Percentiles rank a stretch among this genome's conserved stretches.
These are phyloP conservation scores for Thamnidium elegans DNA, from an alignment of 192 early-diverging fungal genomes.

Conservation along the genomic window DNA sequence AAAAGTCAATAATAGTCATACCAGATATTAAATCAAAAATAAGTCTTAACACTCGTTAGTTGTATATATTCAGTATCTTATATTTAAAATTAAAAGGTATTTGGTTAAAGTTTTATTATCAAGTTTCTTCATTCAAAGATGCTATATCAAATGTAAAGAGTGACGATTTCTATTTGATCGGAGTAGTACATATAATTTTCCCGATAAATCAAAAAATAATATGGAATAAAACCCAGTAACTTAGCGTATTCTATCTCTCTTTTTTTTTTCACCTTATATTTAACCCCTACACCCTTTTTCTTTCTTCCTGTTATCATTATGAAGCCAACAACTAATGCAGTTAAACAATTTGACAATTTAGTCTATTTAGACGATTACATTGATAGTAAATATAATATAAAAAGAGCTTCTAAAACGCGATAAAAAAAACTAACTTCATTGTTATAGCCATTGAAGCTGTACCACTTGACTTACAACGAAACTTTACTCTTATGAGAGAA, in stretches of 20 bases:
- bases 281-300: background rate
- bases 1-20: too few relatives aligned
- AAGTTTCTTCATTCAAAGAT: too few relatives aligned
- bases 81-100: too few relatives aligned
- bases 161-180: too few relatives aligned
- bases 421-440: conserved; percentile 13
- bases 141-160: too few relatives aligned
- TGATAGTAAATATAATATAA: conserved; percentile 60
- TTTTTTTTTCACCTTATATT: conserved; percentile 1
- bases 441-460: conserved; percentile 67
- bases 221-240: background rate
- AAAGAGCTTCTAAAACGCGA: background rate
- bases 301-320: background rate
- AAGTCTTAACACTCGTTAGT: too few relatives aligned
- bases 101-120: too few relatives aligned
- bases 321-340: conserved; percentile 20
- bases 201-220: too few relatives aligned
- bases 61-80: too few relatives aligned
- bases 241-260: background rate
- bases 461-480: conserved; percentile 75
- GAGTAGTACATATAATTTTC: too few relatives aligned
- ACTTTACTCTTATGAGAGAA: conserved; percentile 93
- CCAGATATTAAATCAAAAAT: too few relatives aligned
- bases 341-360: conserved; percentile 45
- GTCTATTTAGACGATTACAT: conserved; percentile 88